Percentiles rank a stretch among this genome's conserved stretches.
These are phyloP conservation scores for Colletotrichum sp. DNA, from an alignment of 2,329 filamentous ascomycete species.

Conservation along the genomic window DNA sequence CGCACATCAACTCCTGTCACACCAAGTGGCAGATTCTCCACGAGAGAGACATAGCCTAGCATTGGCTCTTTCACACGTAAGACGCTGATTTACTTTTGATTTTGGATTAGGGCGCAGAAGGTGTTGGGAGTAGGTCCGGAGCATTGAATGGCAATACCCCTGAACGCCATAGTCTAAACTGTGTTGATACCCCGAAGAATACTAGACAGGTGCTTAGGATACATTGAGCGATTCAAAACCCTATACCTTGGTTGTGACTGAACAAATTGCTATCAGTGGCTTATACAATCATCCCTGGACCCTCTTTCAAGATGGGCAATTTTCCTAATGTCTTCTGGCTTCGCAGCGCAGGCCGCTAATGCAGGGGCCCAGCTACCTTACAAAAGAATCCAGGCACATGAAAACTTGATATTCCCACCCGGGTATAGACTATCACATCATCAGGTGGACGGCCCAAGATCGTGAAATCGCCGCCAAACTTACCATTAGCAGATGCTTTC, in stretches of 20 bases:
- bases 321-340: neutral
- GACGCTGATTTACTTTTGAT: neutral
- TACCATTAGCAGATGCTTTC: neutral
- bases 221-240: neutral
- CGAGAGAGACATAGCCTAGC: slow-evolving; percentile 27
- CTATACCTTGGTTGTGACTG: neutral
- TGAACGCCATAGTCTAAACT: neutral
- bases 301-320: neutral
- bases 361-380: neutral
- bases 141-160: neutral
- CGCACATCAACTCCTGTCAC: slow-evolving; percentile 41
- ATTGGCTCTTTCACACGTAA: neutral
- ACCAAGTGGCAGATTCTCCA: slow-evolving; percentile 49
- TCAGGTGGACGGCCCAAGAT: neutral
- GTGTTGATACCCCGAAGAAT: neutral
- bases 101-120: neutral
- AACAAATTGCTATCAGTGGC: neutral
- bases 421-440: neutral
- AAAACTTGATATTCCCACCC: neutral
- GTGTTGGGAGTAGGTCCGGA: neutral
- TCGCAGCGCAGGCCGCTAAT: neutral
- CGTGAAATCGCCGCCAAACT: neutral
- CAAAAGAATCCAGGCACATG: neutral
- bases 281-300: neutral
- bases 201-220: neutral